Conservation (phyloP, 257 asterid species). For the Lavandula angustifolia region DNA sequence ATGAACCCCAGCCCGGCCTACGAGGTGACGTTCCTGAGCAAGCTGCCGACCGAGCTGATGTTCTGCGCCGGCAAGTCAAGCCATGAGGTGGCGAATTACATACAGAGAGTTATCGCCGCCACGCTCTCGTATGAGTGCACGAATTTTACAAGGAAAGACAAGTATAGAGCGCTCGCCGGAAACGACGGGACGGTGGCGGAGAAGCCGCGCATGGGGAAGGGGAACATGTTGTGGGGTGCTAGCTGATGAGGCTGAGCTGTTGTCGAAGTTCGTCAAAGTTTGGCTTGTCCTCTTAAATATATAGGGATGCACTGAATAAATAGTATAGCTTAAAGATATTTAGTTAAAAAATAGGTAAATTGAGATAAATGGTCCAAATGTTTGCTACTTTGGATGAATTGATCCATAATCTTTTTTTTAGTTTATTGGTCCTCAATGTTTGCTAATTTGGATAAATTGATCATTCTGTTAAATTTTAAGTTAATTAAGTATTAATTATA, state of each 20-base stretch:
- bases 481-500: too few species aligned
- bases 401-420: too few species aligned
- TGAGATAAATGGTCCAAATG: too few species aligned
- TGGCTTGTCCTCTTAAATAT: neutral
- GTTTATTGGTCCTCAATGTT: too few species aligned
- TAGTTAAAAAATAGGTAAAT: too few species aligned
- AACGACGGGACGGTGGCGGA: slow-evolving; percentile 62
- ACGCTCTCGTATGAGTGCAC: slow-evolving; percentile 75
- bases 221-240: slow-evolving; percentile 49
- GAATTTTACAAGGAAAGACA: slow-evolving; percentile 74
- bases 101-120: slow-evolving; percentile 65
- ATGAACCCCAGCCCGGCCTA: slow-evolving; percentile 87
- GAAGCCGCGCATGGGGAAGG: slow-evolving; percentile 31
- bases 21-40: slow-evolving; percentile 68
- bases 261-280: neutral
- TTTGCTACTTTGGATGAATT: too few species aligned
- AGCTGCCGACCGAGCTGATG: slow-evolving; percentile 53
- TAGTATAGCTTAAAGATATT: too few species aligned
- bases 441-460: too few species aligned
- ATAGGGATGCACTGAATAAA: too few species aligned
- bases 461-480: too few species aligned
- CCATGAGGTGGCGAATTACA: slow-evolving; percentile 78
- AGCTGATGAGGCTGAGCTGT: neutral
- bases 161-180: slow-evolving; percentile 76
- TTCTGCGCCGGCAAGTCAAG: slow-evolving; percentile 66